phyloP scores from a whole-genome alignment of 208 protist genomes.

The Crithidia sp. region DNA sequence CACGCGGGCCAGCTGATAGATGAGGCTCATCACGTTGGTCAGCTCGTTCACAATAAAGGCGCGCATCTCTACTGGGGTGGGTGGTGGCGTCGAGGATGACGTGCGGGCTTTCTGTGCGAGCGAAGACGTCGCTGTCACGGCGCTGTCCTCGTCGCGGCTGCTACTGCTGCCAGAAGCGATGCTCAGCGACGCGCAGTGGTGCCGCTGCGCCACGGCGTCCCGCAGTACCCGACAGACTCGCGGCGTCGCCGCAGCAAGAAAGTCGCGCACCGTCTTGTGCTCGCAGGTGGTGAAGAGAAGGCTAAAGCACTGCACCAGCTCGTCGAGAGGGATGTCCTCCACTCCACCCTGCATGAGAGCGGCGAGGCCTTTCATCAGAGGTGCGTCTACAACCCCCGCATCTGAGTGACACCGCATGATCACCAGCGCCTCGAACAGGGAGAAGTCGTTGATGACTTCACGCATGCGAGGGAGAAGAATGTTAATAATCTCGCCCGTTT shows the following conservation, averaged over 20 bases:
- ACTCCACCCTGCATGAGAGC: conserved; percentile 39
- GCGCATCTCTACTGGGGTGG: background rate
- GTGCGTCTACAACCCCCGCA: conserved; percentile 34
- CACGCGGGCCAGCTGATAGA: conserved; percentile 27
- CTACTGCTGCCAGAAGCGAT: background rate
- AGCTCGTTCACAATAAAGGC: conserved; percentile 1
- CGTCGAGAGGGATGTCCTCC: conserved; percentile 30
- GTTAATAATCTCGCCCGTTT: conserved; percentile 55
- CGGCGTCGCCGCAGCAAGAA: conserved; percentile 40
- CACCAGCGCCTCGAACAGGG: conserved; percentile 45
- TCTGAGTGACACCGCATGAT: conserved; percentile 47
- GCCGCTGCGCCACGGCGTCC: conserved; percentile 28
- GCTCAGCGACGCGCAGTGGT: conserved; percentile 16
- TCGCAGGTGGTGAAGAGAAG: conserved; percentile 23
- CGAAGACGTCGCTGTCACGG: no score
- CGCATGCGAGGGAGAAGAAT: conserved; percentile 65
- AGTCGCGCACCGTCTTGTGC: conserved; percentile 22
- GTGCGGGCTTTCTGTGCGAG: no score
- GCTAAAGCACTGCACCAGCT: conserved; percentile 31
- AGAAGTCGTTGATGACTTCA: conserved; percentile 58
- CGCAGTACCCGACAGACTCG: conserved; percentile 42
- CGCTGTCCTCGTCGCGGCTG: background rate
- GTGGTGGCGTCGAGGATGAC: no score
- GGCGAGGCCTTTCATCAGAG: conserved; percentile 32
- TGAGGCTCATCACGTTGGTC: conserved; percentile 1